These are phyloP conservation scores for Saccharomycopsis capsularis DNA, from an alignment of 805 yeast genomes.

Conservation along the genomic window DNA sequence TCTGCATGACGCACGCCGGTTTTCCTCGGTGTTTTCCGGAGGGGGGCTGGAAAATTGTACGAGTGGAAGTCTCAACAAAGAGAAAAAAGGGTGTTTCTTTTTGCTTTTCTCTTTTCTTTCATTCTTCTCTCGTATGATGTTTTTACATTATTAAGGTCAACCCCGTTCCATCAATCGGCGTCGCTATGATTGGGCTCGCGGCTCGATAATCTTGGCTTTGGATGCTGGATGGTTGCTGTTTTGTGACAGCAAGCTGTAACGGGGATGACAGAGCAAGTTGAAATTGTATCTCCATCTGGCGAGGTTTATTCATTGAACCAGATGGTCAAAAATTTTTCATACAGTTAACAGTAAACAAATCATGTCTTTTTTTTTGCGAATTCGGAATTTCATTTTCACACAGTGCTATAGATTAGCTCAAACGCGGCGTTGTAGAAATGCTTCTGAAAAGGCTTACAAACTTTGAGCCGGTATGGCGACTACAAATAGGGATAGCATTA, in stretches of 20 bases:
- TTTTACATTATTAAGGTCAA: too few relatives aligned
- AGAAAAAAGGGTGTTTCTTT: not conserved
- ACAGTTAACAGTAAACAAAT: too few relatives aligned
- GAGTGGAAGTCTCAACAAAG: not conserved
- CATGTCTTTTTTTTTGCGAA: too few relatives aligned
- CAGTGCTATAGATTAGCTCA: too few relatives aligned
- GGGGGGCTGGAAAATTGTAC: not conserved
- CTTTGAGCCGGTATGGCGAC: too few relatives aligned
- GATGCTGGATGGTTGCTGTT: not conserved
- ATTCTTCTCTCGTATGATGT: not conserved
- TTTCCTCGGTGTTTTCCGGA: too few relatives aligned
- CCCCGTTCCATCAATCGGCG: not conserved
- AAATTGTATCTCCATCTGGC: slow-evolving; percentile 5
- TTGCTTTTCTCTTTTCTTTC: not conserved
- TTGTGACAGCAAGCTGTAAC: not conserved
- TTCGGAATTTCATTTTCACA: too few relatives aligned
- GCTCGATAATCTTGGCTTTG: not conserved
- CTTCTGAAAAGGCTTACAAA: too few relatives aligned
- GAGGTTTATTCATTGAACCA: not conserved
- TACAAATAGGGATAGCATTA: too few relatives aligned
- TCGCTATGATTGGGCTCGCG: not conserved
- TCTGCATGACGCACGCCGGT: too few relatives aligned
- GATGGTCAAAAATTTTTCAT: slow-evolving; percentile 8
- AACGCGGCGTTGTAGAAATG: too few relatives aligned
- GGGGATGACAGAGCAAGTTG: not conserved